phyloP scores from a whole-genome alignment of 352 stramenopile species.

The Phytophthora crassamura region DNA sequence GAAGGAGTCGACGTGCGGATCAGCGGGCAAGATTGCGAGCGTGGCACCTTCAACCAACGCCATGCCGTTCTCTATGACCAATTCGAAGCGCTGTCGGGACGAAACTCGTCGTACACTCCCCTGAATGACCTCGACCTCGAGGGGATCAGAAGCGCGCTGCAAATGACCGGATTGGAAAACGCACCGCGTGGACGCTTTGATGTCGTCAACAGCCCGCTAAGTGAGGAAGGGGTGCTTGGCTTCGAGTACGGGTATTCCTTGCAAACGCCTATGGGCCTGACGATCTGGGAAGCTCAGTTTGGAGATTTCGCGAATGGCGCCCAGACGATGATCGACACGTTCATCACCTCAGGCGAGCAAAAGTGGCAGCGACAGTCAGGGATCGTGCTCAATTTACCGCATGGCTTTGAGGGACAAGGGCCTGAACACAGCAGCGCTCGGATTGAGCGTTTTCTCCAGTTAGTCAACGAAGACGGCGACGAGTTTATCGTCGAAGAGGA shows the following conservation, averaged over 20 bases:
- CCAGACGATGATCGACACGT: constrained; percentile 91
- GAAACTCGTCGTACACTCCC: constrained; percentile 94
- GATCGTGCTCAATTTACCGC: constrained; percentile 78
- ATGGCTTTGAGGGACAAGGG: constrained; percentile 89
- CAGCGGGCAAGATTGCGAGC: constrained; percentile 90
- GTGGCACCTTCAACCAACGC: constrained; percentile 91
- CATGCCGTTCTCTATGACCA: constrained; percentile 92
- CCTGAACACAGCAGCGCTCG: constrained; percentile 86
- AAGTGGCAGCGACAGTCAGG: constrained; percentile 93
- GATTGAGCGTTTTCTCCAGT: constrained; percentile 86
- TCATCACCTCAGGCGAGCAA: constrained; percentile 83
- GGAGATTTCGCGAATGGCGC: constrained; percentile 90
- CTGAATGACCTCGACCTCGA: constrained; percentile 86
- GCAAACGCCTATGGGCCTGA: constrained; percentile 74
- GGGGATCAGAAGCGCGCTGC: constrained; percentile 49
- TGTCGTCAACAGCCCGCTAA: constrained; percentile 86
- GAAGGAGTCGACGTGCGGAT: constrained; percentile 87
- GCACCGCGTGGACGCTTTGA: constrained; percentile 59
- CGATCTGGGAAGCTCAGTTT: constrained; percentile 94
- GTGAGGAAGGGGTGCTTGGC: constrained; percentile 83
- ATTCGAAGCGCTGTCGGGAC: constrained; percentile 70
- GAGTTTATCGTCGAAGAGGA: constrained; percentile 55
- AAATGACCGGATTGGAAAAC: constrained; percentile 51
- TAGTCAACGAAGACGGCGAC: constrained; percentile 81
- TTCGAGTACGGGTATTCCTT: constrained; percentile 92